Conservation (phyloP, 1,284 basidiomycete genomes). For the Trametes pubescens region DNA sequence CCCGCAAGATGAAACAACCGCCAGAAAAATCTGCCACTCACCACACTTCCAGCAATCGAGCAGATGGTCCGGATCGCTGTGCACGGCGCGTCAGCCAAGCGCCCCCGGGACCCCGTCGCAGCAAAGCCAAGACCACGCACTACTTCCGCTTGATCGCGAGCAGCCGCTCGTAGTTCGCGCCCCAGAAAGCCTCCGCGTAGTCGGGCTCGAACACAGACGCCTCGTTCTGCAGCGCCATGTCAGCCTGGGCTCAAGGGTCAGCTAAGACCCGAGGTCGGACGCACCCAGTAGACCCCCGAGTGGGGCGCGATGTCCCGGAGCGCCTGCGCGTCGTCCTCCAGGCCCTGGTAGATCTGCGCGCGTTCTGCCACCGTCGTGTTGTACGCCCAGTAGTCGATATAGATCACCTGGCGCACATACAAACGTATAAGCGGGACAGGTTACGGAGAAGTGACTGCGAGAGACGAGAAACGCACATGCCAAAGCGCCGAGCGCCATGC, state of each 20-base stretch:
- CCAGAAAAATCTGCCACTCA: too few species aligned
- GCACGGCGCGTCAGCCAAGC: background rate
- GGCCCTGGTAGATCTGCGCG: constrained; percentile 42
- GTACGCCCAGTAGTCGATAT: constrained; percentile 38
- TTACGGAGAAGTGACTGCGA: constrained; percentile 29
- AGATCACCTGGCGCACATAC: constrained; percentile 31
- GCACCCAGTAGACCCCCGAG: constrained; percentile 55
- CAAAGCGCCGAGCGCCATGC: constrained; percentile 51
- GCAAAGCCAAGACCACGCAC: background rate
- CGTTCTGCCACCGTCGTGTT: constrained; percentile 51
- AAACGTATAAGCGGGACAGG: constrained; percentile 47
- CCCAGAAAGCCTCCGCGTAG: constrained; percentile 10
- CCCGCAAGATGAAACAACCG: too few species aligned
- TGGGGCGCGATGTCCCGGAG: constrained; percentile 54
- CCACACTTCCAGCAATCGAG: constrained; percentile 18
- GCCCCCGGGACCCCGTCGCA: too few species aligned
- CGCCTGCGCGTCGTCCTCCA: constrained; percentile 46
- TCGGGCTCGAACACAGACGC: constrained; percentile 9
- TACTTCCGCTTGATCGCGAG: constrained; percentile 10
- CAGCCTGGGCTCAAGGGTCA: background rate
- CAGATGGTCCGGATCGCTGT: background rate
- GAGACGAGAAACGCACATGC: constrained; percentile 27
- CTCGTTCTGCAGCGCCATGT: constrained; percentile 7
- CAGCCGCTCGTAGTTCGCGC: constrained; percentile 3
- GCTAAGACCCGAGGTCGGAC: constrained; percentile 24